Base-by-base conservation (phyloP, 805 yeast species). In the Pichia manshurica region DNA sequence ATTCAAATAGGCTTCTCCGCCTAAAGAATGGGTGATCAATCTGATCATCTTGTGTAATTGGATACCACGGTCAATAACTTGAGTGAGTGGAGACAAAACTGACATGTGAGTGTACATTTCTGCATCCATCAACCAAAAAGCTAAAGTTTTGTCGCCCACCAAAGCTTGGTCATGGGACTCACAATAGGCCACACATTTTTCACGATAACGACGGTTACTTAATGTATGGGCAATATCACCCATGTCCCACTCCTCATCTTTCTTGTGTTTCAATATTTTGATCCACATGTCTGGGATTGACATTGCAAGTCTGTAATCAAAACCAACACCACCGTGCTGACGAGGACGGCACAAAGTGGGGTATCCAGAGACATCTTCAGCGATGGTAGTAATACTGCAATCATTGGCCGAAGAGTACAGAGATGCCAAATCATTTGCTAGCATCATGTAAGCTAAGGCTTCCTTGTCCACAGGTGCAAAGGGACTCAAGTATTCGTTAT, bases 261-360 rank as follows among this genome's bases (percentile, higher is more conserved):
- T 61, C 50, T 75, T 69, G 62, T 90, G 97, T 63, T 93, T 91
- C 56, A 91, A 69, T 42, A 89, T 66, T 65, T 93, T 93, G 69
- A 91, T 91, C 99, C 99, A 91, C 98, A 91, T 91, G 65, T 91
- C 99, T 4, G 99, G 99, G 50, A 91, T 73, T 1, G 98, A 97
- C 99, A 91, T 91, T 2, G 96, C 93, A 46, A 91, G 73, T 53
- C 98, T 74, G 65, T 91, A 91, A 63, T 90, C 93, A 60, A 91
- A 91, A 0, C 97, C 99, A 52, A 85, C 82, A 48, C 99, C 99
- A 42, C 98, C 98, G 21, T 70, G 62, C 0, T 56, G 45, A 44
- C 87, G 74, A 5, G 93, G 82, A 47, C 86, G 66, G 65, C 98
- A 91, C 48, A 93, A 69, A 1, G 97, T 89, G 31, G 99, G 99